phyloP scores from a whole-genome alignment of 257 asterid genomes.

The Penstemon eatonii region DNA sequence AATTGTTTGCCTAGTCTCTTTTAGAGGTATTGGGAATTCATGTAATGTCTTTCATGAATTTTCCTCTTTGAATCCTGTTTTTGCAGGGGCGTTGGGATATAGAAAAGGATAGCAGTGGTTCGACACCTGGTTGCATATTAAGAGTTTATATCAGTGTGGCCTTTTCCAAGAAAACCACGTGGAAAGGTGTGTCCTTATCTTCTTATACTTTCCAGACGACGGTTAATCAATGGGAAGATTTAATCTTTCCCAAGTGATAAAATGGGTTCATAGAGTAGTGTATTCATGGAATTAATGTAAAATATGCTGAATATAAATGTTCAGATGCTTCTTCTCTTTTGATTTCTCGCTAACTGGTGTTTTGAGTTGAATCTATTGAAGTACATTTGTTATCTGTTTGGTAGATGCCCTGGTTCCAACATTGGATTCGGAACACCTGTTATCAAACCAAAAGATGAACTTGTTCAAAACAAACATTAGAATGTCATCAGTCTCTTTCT shows the following conservation, averaged over 20 bases:
- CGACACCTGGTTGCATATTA: slow-evolving; percentile 58
- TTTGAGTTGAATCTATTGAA: too few species aligned
- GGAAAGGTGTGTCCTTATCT: slow-evolving; percentile 62
- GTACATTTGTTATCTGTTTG: too few species aligned
- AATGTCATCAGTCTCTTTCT: not conserved
- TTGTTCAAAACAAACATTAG: not conserved
- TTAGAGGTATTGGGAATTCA: slow-evolving; percentile 1
- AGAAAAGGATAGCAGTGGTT: slow-evolving; percentile 41
- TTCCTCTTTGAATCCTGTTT: slow-evolving; percentile 17
- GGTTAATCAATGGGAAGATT: not conserved
- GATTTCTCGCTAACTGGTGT: too few species aligned
- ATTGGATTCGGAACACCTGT: too few species aligned
- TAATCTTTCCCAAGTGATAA: not conserved
- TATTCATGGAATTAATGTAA: too few species aligned
- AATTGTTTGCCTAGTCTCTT: not conserved
- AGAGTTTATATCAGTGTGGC: slow-evolving; percentile 72
- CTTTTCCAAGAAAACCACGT: slow-evolving; percentile 90
- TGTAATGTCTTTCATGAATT: slow-evolving; percentile 22
- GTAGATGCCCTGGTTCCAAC: too few species aligned
- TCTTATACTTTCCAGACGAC: not conserved
- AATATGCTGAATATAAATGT: too few species aligned
- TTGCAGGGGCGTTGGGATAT: slow-evolving; percentile 89
- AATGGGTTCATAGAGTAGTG: slow-evolving; percentile 3
- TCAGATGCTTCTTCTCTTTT: too few species aligned
- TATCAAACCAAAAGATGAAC: not conserved